Base-by-base conservation (phyloP, 257 asterid genomes). In the Perilla frutescens region DNA sequence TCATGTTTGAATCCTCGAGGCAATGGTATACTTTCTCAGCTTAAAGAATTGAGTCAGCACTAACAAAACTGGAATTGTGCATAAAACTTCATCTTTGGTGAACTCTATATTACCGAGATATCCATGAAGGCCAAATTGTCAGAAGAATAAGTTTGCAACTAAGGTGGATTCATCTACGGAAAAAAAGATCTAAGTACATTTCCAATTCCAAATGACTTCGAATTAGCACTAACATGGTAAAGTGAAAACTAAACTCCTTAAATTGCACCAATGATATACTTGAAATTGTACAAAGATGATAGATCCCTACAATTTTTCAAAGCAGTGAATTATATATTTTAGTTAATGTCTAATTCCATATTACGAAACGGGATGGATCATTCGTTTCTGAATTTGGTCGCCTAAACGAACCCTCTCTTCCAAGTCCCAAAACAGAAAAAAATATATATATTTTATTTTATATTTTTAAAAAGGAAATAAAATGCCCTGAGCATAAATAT, bases 181-280 rank as follows among this genome's bases (percentile, higher is more conserved):
- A 54, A 26, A 20, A 20, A 34, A 2, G 37, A 8, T 36, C 40
- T 9, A 54, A 54, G 36, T 37, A 61, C 12, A 15, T 10, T n/a
- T 45, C 2, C 15, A 14, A 57, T 57, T 62, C 50, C 36, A 50
- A 66, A 47, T 43, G 37, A 66, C 53, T 32, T 50, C n/a, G 6
- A 26, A 56, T 66, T n/a, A 34, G 43, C 49, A 44, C 4, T n/a
- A 59, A 31, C 60, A 26, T 12, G 13, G 7, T 20, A 29, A 34
- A 70, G 69, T 39, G 7, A 65, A 39, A 31, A 48, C 34, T 31
- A 11, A 66, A 31, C 36, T 51, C 69, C 9, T 68, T 34, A 61
- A 20, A 20, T 39, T 54, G 41, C 37, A 58, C 26, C 12, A 44
- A 61, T 20, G 43, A 7, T 68, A 66, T 34, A n/a, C 47, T 26